Conservation (phyloP, 208 protist species). For the Acanthamoeba triangularis region DNA sequence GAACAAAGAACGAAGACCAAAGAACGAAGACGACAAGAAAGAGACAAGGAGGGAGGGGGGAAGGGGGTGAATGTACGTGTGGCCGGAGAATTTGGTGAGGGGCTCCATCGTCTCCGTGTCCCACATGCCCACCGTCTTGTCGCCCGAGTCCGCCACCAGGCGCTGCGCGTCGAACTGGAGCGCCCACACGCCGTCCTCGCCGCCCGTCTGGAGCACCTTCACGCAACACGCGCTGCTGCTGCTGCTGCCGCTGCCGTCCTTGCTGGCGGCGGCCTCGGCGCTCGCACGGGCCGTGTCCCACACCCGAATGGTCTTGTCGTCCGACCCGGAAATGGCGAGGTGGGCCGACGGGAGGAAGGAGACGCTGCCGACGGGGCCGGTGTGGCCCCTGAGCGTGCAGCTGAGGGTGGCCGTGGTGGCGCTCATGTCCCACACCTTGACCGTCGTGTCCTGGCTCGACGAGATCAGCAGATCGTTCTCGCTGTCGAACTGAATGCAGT, state of each 20-base stretch:
- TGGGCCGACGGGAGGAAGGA: slow-evolving; percentile 19
- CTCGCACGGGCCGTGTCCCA: neutral
- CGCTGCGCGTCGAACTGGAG: slow-evolving; percentile 55
- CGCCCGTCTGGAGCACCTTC: neutral
- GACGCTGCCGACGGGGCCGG: slow-evolving; percentile 35
- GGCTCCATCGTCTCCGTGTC: neutral
- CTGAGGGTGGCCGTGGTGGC: neutral
- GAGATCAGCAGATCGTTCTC: slow-evolving; percentile 58
- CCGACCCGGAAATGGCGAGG: slow-evolving; percentile 55
- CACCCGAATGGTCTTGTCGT: slow-evolving; percentile 61
- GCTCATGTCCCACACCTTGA: slow-evolving; percentile 52
- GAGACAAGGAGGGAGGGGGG: neutral
- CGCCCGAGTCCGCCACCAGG: slow-evolving; percentile 32
- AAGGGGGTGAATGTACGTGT: neutral
- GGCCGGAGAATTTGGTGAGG: neutral
- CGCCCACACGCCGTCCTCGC: slow-evolving; percentile 43
- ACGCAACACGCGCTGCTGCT: neutral
- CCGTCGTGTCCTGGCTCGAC: slow-evolving; percentile 48
- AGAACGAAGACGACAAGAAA: neutral
- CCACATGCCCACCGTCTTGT: slow-evolving; percentile 28
- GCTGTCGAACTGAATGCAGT: slow-evolving; percentile 54
- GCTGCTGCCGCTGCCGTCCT: no score
- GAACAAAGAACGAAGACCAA: neutral
- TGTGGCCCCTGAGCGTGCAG: slow-evolving; percentile 21
- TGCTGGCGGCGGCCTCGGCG: neutral